Evolutionary conservation across 2,329 filamentous ascomycete species (phyloP).

Genomic region (Pseudopyricularia javanii): DNA sequence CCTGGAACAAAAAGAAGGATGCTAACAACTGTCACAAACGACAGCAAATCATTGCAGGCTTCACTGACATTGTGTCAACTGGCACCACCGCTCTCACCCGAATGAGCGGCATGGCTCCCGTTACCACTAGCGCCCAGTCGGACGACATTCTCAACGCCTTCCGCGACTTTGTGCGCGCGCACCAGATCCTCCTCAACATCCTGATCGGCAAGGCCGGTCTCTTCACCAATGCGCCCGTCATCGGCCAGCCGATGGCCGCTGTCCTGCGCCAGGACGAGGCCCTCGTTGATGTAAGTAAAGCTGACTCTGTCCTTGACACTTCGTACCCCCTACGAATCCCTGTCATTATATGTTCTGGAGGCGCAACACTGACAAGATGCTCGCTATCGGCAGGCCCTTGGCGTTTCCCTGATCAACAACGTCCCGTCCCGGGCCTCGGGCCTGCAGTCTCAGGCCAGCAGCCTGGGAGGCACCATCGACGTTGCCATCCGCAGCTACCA

Average conservation of each 20-base stretch:
- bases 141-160: neutral
- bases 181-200: conserved; percentile 19
- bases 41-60: conserved; percentile 16
- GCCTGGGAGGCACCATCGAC: too few species aligned
- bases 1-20: neutral
- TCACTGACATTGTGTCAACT: conserved; percentile 15
- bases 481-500: too few species aligned
- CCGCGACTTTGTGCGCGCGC: conserved; percentile 15
- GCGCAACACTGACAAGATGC: too few species aligned
- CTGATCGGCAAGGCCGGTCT: conserved; percentile 21
- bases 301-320: too few species aligned
- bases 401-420: too few species aligned
- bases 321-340: too few species aligned
- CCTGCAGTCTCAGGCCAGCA: too few species aligned
- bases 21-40: neutral
- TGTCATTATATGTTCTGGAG: too few species aligned
- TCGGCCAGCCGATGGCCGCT: conserved; percentile 15
- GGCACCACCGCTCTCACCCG: neutral
- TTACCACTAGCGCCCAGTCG: neutral
- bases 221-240: conserved; percentile 12
- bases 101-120: neutral
- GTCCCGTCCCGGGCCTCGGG: too few species aligned
- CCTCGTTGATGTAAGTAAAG: conserved; percentile 13
- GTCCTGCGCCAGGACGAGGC: conserved; percentile 13
- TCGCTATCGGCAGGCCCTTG: too few species aligned